These are phyloP conservation scores for Plasmodiophora brassicae DNA, from an alignment of 208 protist genomes.

Conservation along the genomic window DNA sequence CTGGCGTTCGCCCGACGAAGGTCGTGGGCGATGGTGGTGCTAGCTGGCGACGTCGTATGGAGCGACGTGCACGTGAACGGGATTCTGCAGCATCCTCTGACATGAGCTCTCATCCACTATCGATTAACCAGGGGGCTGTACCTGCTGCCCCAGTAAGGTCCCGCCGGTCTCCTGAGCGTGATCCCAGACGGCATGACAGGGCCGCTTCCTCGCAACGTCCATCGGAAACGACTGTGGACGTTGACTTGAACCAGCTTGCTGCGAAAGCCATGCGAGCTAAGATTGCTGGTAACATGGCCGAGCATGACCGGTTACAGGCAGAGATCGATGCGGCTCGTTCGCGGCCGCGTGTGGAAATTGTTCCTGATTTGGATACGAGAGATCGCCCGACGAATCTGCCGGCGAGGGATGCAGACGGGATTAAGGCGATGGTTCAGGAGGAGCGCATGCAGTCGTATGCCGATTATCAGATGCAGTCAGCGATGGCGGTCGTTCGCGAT, in stretches of 20 bases:
- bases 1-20: not conserved
- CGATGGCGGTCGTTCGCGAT: not conserved
- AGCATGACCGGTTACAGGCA: not conserved
- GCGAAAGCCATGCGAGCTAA: not conserved
- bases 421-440: not conserved
- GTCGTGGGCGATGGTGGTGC: constrained; percentile 34
- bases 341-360: not conserved
- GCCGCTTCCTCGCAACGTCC: not conserved
- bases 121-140: not conserved
- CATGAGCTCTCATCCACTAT: not conserved
- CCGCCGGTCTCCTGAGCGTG: not conserved
- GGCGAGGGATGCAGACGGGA: not conserved
- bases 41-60: not conserved
- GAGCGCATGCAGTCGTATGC: not conserved
- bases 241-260: not conserved
- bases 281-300: not conserved
- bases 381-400: not conserved
- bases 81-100: not conserved
- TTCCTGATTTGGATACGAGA: not conserved
- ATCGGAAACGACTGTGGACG: not conserved
- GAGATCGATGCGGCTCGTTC: not conserved
- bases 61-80: not conserved
- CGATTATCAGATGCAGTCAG: not conserved
- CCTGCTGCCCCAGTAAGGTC: too few relatives aligned
- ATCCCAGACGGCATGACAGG: not conserved